A percentile compares a stretch with the other conserved stretches of the same genome.
Conservation (phyloP, 225 moss, liverwort and hornwort species). For the Marchantia paleacea region DNA sequence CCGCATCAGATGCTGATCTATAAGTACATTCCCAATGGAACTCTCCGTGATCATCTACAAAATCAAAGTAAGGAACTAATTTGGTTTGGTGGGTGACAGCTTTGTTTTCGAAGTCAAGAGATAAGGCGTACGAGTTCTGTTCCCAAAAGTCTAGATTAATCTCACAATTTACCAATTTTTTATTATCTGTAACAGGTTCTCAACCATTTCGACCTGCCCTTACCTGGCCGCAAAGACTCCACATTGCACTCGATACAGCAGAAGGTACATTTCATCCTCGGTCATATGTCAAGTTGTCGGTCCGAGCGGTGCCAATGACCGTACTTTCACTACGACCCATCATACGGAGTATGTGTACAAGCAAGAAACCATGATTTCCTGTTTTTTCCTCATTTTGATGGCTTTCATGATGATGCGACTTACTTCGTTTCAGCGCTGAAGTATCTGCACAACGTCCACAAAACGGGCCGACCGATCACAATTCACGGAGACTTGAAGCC, state of each 20-base stretch:
- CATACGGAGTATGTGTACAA: neutral
- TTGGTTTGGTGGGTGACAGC: too few relatives aligned
- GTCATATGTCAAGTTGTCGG: neutral
- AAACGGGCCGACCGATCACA: conserved; percentile 9
- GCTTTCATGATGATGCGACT: neutral
- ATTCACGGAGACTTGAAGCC: conserved; percentile 17
- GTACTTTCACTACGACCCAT: too few relatives aligned
- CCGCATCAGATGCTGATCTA: conserved; percentile 23
- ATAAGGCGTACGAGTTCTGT: too few relatives aligned
- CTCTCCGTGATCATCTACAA: conserved; percentile 5
- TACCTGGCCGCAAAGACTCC: conserved; percentile 16
- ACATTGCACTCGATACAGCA: conserved; percentile 15
- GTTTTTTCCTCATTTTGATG: neutral
- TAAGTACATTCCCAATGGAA: conserved; percentile 2
- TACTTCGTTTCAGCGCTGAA: conserved; percentile 13
- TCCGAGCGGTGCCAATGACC: neutral
- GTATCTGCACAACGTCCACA: conserved; percentile 23
- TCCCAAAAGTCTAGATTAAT: neutral
- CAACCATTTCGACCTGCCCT: neutral
- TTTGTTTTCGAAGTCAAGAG: too few relatives aligned
- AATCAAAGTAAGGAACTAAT: neutral
- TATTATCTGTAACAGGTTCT: neutral
- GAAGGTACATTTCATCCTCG: neutral
- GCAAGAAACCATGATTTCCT: neutral
- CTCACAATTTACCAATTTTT: neutral